Conservation (phyloP, 2,329 filamentous ascomycete species). For the Pyrenophora seminiperda region DNA sequence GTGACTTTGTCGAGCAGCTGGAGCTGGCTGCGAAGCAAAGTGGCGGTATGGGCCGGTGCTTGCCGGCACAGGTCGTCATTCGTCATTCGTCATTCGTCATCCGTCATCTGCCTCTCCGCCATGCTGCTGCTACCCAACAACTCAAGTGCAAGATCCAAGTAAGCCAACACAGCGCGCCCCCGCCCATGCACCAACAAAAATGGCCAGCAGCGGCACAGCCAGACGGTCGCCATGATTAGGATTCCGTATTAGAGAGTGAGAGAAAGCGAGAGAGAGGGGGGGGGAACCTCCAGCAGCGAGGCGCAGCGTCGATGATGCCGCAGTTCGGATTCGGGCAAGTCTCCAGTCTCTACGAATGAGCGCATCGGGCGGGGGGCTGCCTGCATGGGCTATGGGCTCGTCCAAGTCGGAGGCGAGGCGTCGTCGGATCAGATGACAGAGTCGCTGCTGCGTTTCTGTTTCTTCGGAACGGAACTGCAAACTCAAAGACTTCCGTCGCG, state of each 20-base stretch:
- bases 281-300: constrained; percentile 18
- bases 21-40: constrained; percentile 3
- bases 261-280: neutral
- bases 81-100: too few relatives aligned
- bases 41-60: constrained; percentile 16
- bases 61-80: constrained; percentile 20
- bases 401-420: constrained; percentile 20
- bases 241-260: constrained; percentile 13
- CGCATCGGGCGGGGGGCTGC: constrained; percentile 23
- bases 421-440: neutral
- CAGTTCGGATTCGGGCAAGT: constrained; percentile 13
- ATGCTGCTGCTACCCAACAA: constrained; percentile 16
- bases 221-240: constrained; percentile 13
- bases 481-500: constrained; percentile 2
- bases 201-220: neutral
- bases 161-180: too few relatives aligned
- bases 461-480: constrained; percentile 11
- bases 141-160: too few relatives aligned
- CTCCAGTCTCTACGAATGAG: constrained; percentile 14
- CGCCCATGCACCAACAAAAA: too few relatives aligned
- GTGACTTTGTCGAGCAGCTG: constrained; percentile 8
- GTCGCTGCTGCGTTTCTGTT: neutral
- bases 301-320: constrained; percentile 17
- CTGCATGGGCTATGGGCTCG: too few relatives aligned
- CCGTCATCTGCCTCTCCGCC: too few relatives aligned